phyloP scores from a whole-genome alignment of 371 early-diverging fungal species.

The Mortierella sp. region DNA sequence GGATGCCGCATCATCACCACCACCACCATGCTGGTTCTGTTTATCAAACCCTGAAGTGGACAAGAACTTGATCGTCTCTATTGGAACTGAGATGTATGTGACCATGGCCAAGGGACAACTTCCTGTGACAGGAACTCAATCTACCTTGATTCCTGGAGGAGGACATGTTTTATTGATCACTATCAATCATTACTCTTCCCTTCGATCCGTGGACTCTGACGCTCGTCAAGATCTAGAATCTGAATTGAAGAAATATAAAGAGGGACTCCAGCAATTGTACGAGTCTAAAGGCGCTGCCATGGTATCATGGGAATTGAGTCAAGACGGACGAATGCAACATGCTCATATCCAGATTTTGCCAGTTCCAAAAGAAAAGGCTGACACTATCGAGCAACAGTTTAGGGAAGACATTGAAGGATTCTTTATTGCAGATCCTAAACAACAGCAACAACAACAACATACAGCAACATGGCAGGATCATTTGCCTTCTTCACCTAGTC shows the following conservation, averaged over 20 bases:
- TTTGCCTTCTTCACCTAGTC: conserved; percentile 60
- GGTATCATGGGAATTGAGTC: conserved; percentile 81
- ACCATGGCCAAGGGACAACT: conserved; percentile 81
- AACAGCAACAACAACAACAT: not conserved
- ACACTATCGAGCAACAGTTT: conserved; percentile 53
- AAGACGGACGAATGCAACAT: conserved; percentile 66
- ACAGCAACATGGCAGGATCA: conserved; percentile 48
- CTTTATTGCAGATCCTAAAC: conserved; percentile 56
- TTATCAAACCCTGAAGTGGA: conserved; percentile 82
- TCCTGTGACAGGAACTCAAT: conserved; percentile 17
- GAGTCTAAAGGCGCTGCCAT: conserved; percentile 64
- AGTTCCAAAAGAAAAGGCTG: conserved; percentile 57
- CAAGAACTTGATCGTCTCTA: conserved; percentile 83
- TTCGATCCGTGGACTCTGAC: conserved; percentile 62
- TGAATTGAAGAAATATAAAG: conserved; percentile 74
- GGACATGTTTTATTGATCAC: conserved; percentile 84
- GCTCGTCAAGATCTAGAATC: conserved; percentile 57
- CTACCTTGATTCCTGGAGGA: conserved; percentile 65
- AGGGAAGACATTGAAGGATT: conserved; percentile 37
- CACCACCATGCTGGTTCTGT: conserved; percentile 89
- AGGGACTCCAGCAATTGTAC: conserved; percentile 62
- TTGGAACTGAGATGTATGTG: conserved; percentile 79
- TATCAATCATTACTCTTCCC: conserved; percentile 74
- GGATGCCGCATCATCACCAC: conserved; percentile 16
- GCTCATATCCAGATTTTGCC: conserved; percentile 77